A percentile compares a stretch with the other conserved stretches of the same genome.
Conservation (phyloP, 306 rosid genomes). For the Medicago ruthenica region DNA sequence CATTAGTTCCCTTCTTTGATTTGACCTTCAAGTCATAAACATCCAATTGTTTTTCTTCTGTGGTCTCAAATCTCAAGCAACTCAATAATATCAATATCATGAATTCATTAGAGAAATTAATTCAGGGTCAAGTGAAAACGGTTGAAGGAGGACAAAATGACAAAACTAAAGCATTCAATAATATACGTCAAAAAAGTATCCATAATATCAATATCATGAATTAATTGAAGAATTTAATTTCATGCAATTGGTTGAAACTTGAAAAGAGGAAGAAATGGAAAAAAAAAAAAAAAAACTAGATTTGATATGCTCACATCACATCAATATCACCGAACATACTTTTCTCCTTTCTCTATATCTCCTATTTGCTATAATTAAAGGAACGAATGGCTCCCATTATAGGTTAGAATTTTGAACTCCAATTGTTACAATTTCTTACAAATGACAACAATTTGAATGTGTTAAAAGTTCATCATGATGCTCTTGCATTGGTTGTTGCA, state of each 20-base stretch:
- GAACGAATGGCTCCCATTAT: not conserved
- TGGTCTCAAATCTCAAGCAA: constrained; percentile 27
- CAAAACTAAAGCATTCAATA: not conserved
- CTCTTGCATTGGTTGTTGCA: constrained; percentile 12
- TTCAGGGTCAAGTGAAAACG: not conserved
- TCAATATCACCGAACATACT: not conserved
- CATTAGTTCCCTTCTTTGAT: not conserved
- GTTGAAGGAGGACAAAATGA: not conserved
- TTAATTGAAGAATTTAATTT: constrained; percentile 28
- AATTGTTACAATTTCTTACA: constrained; percentile 8
- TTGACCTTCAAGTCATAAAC: not conserved
- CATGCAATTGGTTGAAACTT: constrained; percentile 3
- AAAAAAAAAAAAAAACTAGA: no score
- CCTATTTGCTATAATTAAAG: not conserved
- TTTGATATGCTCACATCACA: constrained; percentile 23
- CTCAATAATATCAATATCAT: constrained; percentile 30
- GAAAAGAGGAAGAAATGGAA: not conserved
- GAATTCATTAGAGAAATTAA: constrained; percentile 31
- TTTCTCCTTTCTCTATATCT: not conserved
- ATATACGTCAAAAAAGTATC: not conserved
- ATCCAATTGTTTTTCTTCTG: constrained; percentile 19
- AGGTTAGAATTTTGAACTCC: not conserved
- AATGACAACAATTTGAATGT: not conserved
- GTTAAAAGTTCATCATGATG: constrained; percentile 7
- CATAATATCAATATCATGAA: constrained; percentile 17